Evolutionary conservation across 2,329 filamentous ascomycete species (phyloP).

Genomic region (Nemania bipapillata): DNA sequence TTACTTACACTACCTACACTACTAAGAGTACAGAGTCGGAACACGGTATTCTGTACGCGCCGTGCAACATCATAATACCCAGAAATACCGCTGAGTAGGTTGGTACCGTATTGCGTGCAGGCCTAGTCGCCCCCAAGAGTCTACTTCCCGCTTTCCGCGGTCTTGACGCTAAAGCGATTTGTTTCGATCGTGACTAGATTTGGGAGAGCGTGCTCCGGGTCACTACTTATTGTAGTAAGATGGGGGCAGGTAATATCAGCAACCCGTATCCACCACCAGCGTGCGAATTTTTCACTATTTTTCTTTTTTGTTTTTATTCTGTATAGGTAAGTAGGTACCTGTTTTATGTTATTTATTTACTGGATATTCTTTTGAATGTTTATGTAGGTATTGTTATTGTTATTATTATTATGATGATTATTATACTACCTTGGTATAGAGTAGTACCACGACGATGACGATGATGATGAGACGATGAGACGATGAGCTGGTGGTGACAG

Average conservation of each 20-base stretch:
- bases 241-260: conserved; percentile 1
- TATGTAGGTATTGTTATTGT: no score
- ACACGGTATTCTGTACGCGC: conserved; percentile 30
- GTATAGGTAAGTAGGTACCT: no score
- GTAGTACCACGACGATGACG: not conserved
- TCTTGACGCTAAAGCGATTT: conserved; percentile 43
- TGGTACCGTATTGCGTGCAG: conserved; percentile 40
- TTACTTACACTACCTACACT: not conserved
- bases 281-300: not conserved
- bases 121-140: conserved; percentile 28
- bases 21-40: no score
- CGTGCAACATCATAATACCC: conserved; percentile 13
- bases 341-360: no score
- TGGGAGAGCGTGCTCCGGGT: conserved; percentile 38
- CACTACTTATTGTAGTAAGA: conserved; percentile 23
- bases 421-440: no score
- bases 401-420: no score
- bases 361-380: no score
- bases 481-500: conserved; percentile 24
- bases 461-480: conserved; percentile 15
- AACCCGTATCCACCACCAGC: conserved; percentile 15
- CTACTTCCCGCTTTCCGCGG: conserved; percentile 50
- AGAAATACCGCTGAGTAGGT: conserved; percentile 9
- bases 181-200: conserved; percentile 36
- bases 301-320: not conserved